phyloP scores from a whole-genome alignment of 2,329 filamentous ascomycete species.

The Fusarium verticillioides region DNA sequence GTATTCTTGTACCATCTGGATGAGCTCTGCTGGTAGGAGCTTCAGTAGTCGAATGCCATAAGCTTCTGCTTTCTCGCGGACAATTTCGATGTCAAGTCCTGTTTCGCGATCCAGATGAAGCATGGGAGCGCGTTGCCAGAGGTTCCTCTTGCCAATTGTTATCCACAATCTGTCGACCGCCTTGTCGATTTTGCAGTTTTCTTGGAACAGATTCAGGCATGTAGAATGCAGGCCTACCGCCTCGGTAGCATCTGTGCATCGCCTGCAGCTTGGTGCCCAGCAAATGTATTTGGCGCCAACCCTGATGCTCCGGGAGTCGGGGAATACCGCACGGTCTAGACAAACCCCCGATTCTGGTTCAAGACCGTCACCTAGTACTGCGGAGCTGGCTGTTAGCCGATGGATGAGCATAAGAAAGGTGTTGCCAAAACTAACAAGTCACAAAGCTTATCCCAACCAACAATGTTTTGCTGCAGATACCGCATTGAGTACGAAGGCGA shows the following conservation, averaged over 20 bases:
- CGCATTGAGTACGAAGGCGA: conserved; percentile 5
- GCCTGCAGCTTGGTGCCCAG: background rate
- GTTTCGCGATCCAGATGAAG: conserved; percentile 5
- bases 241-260: background rate
- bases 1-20: conserved; percentile 6
- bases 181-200: background rate
- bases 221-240: background rate
- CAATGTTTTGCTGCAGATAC: background rate
- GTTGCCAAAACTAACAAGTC: background rate
- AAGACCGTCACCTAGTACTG: background rate
- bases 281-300: background rate
- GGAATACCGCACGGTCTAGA: background rate
- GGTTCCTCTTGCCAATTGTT: background rate
- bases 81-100: background rate
- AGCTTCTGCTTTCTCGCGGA: conserved; percentile 5
- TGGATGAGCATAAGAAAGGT: rapidly evolving
- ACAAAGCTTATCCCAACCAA: background rate
- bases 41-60: background rate
- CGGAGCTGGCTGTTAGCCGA: background rate
- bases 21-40: conserved; percentile 1
- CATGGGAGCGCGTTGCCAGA: conserved; percentile 4
- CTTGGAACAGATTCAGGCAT: background rate
- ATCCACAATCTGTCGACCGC: conserved; percentile 8
- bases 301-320: background rate
- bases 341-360: background rate